Evolutionary conservation across 2,329 filamentous ascomycete genomes (phyloP), one percentile per base, ranked within the genome.

Genomic region (Didymella lethalis): DNA sequence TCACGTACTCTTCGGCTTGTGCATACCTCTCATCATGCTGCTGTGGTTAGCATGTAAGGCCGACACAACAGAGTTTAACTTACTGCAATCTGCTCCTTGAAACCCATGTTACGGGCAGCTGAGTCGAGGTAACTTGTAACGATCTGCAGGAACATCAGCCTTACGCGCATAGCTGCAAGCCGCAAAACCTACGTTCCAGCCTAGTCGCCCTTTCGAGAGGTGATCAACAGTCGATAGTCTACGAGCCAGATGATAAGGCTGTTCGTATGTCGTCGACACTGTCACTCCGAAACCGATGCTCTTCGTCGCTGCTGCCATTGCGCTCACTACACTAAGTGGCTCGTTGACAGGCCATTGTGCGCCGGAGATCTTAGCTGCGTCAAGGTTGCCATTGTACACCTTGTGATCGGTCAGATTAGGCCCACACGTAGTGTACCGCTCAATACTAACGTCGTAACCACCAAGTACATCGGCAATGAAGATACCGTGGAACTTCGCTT

Each of bases 261-360:
- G 84, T 70, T 90, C 88, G 61, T 90, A 91, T 0, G 86, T 89
- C 0, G 88, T 90, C 1, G 85, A 84, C 0, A 88, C 83, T 0
- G 88, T 90, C 1, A 90, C 85, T 0, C 88, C 88, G 60, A 91
- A 90, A 0, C 86, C 86, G n/a, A 91, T 83, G 57, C 81, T 89
- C 63, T 85, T 83, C 0, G 88, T 90, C 0, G 81, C 88, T 0
- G 88, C 87, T 0, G 88, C 88, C 87, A 90, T 89, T 2, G 88
- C 87, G 2, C 87, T 82, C 0, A 90, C 80, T 2, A 87, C 82
- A 1, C 84, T 82, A 1, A 90, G 69, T 0, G 88, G 88, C 70
- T 91, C 88, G 59, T 89, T 90, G n/a, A 90, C 86, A 0, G 88
- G 88, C 83, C 86, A 90, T 73, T 91, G 88, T 0, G 88, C 86